These are phyloP conservation scores for Trichoderma koningiopsis DNA, from an alignment of 2,329 filamentous ascomycete genomes.

Conservation along the genomic window DNA sequence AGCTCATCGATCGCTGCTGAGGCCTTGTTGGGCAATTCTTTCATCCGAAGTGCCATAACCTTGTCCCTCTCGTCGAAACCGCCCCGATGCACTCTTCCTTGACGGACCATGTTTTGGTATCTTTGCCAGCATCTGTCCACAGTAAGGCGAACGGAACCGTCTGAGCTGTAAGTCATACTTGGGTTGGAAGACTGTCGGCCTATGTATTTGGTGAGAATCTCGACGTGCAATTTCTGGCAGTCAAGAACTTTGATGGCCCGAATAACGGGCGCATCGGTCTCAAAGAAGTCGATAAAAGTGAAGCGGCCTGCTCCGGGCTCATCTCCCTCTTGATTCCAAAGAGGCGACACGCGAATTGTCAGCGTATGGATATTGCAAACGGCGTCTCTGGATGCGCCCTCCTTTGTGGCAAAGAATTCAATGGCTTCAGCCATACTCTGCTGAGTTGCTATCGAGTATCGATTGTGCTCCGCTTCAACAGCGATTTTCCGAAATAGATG, in stretches of 20 bases:
- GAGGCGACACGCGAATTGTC: conserved; percentile 45
- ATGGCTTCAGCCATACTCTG: conserved; percentile 42
- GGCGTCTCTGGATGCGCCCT: conserved; percentile 7
- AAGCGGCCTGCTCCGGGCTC: conserved; percentile 30
- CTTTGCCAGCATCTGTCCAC: conserved; percentile 29
- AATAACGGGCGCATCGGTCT: conserved; percentile 34
- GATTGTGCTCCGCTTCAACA: conserved; percentile 48
- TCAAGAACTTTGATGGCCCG: conserved; percentile 38
- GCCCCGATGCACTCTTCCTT: not conserved
- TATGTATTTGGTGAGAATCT: conserved; percentile 35
- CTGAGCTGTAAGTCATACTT: not conserved
- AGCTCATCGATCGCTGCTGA: conserved; percentile 13
- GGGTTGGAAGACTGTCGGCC: not conserved
- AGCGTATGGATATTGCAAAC: conserved; percentile 44
- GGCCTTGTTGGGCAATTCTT: not conserved
- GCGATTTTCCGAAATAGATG: conserved; percentile 45
- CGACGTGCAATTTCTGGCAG: conserved; percentile 42
- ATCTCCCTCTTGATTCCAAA: conserved; percentile 18
- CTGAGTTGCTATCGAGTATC: conserved; percentile 34
- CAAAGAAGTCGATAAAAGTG: conserved; percentile 44
- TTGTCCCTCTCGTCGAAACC: conserved; percentile 16
- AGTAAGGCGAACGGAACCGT: conserved; percentile 22
- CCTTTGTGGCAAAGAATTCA: conserved; percentile 38
- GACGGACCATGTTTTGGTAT: not conserved
- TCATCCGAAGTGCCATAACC: conserved; percentile 25